phyloP scores from a whole-genome alignment of 805 yeast species.

The Komagataella pastoris region DNA sequence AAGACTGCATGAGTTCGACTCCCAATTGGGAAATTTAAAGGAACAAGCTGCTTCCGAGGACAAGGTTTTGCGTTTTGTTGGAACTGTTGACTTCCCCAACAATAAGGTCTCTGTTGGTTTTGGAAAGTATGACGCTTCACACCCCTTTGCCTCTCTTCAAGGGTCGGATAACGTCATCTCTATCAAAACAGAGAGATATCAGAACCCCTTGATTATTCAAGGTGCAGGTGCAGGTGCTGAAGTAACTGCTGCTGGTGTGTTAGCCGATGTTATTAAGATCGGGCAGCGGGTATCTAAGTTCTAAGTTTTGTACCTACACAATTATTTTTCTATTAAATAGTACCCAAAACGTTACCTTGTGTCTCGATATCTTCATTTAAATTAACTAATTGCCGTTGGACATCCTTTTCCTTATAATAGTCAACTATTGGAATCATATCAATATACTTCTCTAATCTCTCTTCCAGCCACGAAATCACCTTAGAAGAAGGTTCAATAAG shows the following conservation, averaged over 20 bases:
- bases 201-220: constrained; percentile 86
- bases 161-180: constrained; percentile 96
- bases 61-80: constrained; percentile 89
- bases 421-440: constrained; percentile 39
- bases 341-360: not conserved
- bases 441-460: constrained; percentile 34
- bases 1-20: constrained; percentile 74
- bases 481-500: constrained; percentile 56
- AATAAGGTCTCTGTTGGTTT: constrained; percentile 74
- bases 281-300: constrained; percentile 45
- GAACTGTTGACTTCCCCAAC: constrained; percentile 68
- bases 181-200: constrained; percentile 82
- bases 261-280: constrained; percentile 85
- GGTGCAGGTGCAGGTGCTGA: constrained; percentile 92
- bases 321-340: not conserved
- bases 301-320: not conserved
- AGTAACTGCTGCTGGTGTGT: constrained; percentile 67
- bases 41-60: constrained; percentile 69
- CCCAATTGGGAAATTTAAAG: constrained; percentile 63
- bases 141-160: constrained; percentile 90
- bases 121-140: constrained; percentile 74
- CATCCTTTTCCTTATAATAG: constrained; percentile 36
- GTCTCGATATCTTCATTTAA: not conserved
- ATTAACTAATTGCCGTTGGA: not conserved
- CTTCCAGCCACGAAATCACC: constrained; percentile 53